Evolutionary conservation across 495 filamentous ascomycete genomes (phyloP).

Genomic region (Daldinia bambusicola): DNA sequence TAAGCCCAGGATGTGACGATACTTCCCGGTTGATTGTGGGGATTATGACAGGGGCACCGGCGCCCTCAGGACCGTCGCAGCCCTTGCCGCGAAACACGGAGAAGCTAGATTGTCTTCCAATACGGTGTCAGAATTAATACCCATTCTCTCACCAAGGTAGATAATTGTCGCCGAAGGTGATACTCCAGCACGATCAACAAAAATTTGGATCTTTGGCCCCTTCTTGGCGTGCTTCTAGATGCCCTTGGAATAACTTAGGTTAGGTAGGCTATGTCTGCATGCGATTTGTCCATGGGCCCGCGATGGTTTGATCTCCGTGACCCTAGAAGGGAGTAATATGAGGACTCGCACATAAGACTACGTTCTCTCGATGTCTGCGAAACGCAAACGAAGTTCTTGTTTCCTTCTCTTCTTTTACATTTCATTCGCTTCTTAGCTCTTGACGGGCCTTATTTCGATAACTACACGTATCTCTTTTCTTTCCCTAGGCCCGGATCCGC

Average conservation of each 20-base stretch:
- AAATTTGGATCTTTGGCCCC: not conserved
- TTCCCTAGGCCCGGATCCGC: slow-evolving; percentile 21
- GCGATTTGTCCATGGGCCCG: slow-evolving; percentile 16
- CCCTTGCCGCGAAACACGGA: slow-evolving; percentile 41
- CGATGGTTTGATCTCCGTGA: slow-evolving; percentile 38
- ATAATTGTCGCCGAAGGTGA: not conserved
- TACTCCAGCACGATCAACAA: not conserved
- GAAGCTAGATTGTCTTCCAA: slow-evolving; percentile 10
- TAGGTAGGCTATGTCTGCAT: not conserved
- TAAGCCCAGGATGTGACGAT: slow-evolving; percentile 23
- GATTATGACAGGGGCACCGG: slow-evolving; percentile 28
- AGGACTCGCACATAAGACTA: slow-evolving; percentile 9
- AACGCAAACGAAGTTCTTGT: slow-evolving; percentile 10
- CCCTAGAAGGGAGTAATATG: slow-evolving; percentile 27
- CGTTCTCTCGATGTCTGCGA: slow-evolving; percentile 10
- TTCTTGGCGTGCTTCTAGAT: slow-evolving; percentile 27
- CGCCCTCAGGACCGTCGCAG: slow-evolving; percentile 22
- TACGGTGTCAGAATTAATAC: slow-evolving; percentile 19
- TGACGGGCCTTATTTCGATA: slow-evolving; percentile 39
- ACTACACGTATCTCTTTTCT: slow-evolving; percentile 17
- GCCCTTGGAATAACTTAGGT: too few relatives aligned
- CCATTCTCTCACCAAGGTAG: slow-evolving; percentile 19
- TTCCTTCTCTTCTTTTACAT: slow-evolving; percentile 17
- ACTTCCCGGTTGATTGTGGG: slow-evolving; percentile 21
- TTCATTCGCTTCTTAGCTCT: slow-evolving; percentile 37